These are phyloP conservation scores for Nevesoporus exiguus DNA, from an alignment of 768 basidiomycete genomes.

Conservation along the genomic window DNA sequence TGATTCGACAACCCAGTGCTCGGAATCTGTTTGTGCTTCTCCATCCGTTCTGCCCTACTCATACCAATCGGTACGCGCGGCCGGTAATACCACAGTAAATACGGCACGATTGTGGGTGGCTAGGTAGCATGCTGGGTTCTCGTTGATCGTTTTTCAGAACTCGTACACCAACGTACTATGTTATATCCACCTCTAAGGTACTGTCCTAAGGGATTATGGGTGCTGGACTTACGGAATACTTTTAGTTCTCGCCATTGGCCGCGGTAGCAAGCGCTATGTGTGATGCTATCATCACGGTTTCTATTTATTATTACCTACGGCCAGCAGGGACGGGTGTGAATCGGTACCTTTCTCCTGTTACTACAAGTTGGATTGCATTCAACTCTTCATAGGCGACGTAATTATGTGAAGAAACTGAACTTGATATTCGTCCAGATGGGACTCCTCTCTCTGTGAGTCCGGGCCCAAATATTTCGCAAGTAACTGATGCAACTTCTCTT, in stretches of 20 bases:
- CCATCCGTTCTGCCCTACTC: neutral
- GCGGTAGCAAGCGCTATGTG: slow-evolving; percentile 19
- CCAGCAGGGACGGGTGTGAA: neutral
- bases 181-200: slow-evolving; percentile 8
- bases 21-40: slow-evolving; percentile 14
- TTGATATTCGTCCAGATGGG: neutral
- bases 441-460: neutral
- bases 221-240: neutral
- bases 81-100: slow-evolving; percentile 1
- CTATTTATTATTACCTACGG: neutral
- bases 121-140: too few relatives aligned
- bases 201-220: too few relatives aligned
- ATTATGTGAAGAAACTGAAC: slow-evolving; percentile 10
- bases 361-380: neutral
- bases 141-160: slow-evolving; percentile 4
- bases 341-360: neutral
- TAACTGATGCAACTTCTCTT: too few relatives aligned
- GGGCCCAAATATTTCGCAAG: neutral
- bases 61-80: neutral
- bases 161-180: slow-evolving; percentile 2
- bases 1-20: slow-evolving; percentile 6
- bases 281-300: slow-evolving; percentile 17
- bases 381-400: neutral
- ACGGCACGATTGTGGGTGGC: slow-evolving; percentile 5
- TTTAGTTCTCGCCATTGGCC: slow-evolving; percentile 8